A percentile compares a stretch with the other conserved stretches of the same genome.
These are phyloP conservation scores for Komagataella mondaviorum DNA, from an alignment of 805 yeast species.

Conservation along the genomic window DNA sequence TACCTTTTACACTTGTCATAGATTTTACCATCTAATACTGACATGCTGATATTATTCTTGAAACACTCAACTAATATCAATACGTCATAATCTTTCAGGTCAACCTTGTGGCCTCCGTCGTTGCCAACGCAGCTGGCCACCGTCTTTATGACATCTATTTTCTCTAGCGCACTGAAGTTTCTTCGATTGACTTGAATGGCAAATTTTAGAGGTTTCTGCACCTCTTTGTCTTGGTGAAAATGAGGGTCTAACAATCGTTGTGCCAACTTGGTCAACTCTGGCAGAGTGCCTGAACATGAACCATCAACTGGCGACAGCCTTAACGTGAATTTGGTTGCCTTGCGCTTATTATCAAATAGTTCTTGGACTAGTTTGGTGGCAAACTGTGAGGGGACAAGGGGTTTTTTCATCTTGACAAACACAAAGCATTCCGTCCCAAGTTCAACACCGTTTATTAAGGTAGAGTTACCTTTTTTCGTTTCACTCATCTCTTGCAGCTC, in stretches of 20 bases:
- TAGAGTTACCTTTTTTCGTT: slow-evolving; percentile 20
- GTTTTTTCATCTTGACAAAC: slow-evolving; percentile 68
- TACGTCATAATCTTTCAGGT: slow-evolving; percentile 66
- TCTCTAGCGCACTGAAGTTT: slow-evolving; percentile 60
- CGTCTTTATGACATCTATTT: slow-evolving; percentile 59
- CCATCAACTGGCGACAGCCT: slow-evolving; percentile 67
- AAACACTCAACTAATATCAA: slow-evolving; percentile 78
- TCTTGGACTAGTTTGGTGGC: slow-evolving; percentile 55
- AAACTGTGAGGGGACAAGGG: slow-evolving; percentile 66
- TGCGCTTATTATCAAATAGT: slow-evolving; percentile 31
- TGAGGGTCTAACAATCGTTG: slow-evolving; percentile 49
- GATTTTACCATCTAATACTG: slow-evolving; percentile 47
- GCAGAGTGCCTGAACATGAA: slow-evolving; percentile 61
- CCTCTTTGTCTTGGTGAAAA: slow-evolving; percentile 34
- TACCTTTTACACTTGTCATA: slow-evolving; percentile 51
- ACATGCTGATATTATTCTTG: slow-evolving; percentile 78
- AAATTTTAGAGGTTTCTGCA: slow-evolving; percentile 33
- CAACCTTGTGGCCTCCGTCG: slow-evolving; percentile 62
- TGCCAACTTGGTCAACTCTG: slow-evolving; percentile 51
- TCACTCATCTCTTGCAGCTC: slow-evolving; percentile 57
- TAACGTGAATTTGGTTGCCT: slow-evolving; percentile 62
- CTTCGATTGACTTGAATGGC: slow-evolving; percentile 75
- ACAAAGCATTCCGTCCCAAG: slow-evolving; percentile 74
- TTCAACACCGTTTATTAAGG: slow-evolving; percentile 41
- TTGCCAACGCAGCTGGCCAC: slow-evolving; percentile 64